Percentiles rank a stretch among this genome's conserved stretches.
Conservation (phyloP, 148 eudicot species). For the Rhododendron vialii region DNA sequence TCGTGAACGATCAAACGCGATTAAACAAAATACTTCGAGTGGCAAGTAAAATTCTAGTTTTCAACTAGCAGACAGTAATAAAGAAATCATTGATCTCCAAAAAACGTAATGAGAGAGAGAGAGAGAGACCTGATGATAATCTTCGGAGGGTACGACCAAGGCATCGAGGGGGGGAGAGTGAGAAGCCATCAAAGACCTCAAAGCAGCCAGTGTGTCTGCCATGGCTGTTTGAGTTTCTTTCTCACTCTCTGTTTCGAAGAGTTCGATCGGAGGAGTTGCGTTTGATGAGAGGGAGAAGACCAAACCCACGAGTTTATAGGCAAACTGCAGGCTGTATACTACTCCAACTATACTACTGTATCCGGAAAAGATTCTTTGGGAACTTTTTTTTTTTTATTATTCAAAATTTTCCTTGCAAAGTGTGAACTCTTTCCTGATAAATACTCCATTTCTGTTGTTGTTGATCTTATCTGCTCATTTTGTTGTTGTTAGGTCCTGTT, state of each 20-base stretch:
- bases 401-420: too few relatives aligned
- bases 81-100: neutral
- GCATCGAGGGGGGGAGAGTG: constrained; percentile 90
- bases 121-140: constrained; percentile 71
- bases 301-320: too few relatives aligned
- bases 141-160: constrained; percentile 83
- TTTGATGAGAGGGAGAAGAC: too few relatives aligned
- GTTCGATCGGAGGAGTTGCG: neutral
- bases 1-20: neutral
- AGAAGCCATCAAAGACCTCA: constrained; percentile 83
- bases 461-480: too few relatives aligned
- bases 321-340: too few relatives aligned
- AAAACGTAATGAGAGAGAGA: neutral
- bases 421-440: too few relatives aligned
- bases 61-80: neutral
- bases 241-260: neutral
- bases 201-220: constrained; percentile 59
- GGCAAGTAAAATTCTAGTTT: neutral
- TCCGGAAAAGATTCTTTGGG: too few relatives aligned
- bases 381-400: too few relatives aligned
- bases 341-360: too few relatives aligned
- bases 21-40: neutral
- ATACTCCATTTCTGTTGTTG: neutral
- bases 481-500: too few relatives aligned
- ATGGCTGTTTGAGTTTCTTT: constrained; percentile 12